phyloP scores from a whole-genome alignment of 169 alveolate genomes.

The Plasmodium inui region DNA sequence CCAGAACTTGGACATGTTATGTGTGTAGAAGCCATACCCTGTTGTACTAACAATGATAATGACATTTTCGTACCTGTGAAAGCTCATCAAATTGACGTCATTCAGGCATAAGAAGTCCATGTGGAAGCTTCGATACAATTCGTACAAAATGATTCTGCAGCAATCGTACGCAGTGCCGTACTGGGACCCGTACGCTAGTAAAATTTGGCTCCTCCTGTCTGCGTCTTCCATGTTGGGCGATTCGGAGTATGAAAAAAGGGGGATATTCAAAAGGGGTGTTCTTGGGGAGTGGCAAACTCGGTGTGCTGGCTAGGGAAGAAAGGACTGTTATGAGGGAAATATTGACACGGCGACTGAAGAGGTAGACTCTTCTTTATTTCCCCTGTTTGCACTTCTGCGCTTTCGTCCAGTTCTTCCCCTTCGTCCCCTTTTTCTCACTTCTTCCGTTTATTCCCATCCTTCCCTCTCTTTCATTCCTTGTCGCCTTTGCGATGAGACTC shows the following conservation, averaged over 20 bases:
- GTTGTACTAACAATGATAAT: conserved; percentile 70
- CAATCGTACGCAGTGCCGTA: conserved; percentile 71
- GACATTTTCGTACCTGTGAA: conserved; percentile 48
- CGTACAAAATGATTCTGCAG: conserved; percentile 44
- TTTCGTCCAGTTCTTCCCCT: neutral
- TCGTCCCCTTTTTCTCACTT: neutral
- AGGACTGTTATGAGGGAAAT: neutral
- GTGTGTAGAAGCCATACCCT: conserved; percentile 61
- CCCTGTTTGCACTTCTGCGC: neutral
- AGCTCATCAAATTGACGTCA: conserved; percentile 20
- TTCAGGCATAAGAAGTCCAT: conserved; percentile 29
- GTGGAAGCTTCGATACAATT: conserved; percentile 34
- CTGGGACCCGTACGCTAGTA: conserved; percentile 45
- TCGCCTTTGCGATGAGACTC: neutral
- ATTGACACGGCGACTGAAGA: neutral
- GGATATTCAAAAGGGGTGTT: neutral
- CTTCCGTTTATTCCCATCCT: no score
- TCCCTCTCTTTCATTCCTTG: neutral
- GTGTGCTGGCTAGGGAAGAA: neutral
- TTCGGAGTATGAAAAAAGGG: neutral
- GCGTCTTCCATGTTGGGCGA: conserved; percentile 5
- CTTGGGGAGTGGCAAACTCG: no score
- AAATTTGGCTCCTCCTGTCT: neutral
- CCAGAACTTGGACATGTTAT: conserved; percentile 53
- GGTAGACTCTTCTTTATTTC: neutral